Evolutionary conservation across 495 filamentous ascomycete genomes (phyloP), one percentile per base, ranked within the genome.

Genomic region (Annulohypoxylon moriforme): DNA sequence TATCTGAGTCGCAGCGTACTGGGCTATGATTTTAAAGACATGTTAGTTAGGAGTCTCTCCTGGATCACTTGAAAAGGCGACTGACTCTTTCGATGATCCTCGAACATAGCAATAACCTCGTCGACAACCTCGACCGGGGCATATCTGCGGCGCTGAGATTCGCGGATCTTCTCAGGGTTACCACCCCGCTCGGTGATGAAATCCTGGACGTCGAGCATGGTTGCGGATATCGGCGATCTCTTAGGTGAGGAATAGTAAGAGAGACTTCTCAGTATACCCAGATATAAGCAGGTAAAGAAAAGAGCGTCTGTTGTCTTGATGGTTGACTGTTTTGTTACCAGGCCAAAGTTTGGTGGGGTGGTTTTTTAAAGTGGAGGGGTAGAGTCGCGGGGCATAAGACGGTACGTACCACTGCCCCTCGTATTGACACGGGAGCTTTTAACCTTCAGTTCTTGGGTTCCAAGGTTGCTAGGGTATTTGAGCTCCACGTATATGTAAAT

Each of bases 151-250:
- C 90, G 86, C 80, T 99, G 96, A 74, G 90, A 93, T 80, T 97
- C 93, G 78, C 91, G 92, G 81, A 99, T 96, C 80, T 87, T 88
- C 65, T 94, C 89, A 11, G 93, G 92, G 82, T 97, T 87, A 68
- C 96, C 96, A 70, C 94, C 96, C 67, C 93, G 90, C 75, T 97
- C 92, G 74, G 85, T 83, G 79, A 99, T 89, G 81, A 94, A 94
- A 75, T 93, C 91, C 71, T 87, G 83, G 56, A 95, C 83, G 81
- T 94, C 93, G 65, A 97, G 85, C 93, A 93, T 93, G 64, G 47
- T 71, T 64, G n/a, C 34, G 29, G 38, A 24, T 13, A 9, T n/a
- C 22, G 50, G 20, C 4, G 46, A 4, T 22, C 7, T 1, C 47
- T 8, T 3, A 20, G 24, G 4, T 3, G 40, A 22, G 25, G 13